phyloP scores from a whole-genome alignment of 1,139 yeast species.

The Arxiozyma telluris region DNA sequence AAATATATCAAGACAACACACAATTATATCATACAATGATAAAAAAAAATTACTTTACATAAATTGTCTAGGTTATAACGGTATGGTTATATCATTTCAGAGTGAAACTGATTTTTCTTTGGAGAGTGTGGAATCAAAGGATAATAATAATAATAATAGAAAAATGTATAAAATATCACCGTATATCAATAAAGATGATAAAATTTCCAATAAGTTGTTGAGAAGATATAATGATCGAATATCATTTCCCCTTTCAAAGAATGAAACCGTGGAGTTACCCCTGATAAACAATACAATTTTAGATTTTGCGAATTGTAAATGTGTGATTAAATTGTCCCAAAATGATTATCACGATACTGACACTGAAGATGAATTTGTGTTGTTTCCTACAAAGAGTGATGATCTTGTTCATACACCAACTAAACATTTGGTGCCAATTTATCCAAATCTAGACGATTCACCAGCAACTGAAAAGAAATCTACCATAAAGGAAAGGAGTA shows the following conservation, averaged over 20 bases:
- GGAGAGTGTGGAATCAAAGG: slow-evolving; percentile 7
- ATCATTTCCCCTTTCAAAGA: slow-evolving; percentile 47
- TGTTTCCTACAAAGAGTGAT: slow-evolving; percentile 16
- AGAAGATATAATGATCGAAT: slow-evolving; percentile 30
- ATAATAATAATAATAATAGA: slow-evolving; percentile 1
- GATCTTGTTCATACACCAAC: slow-evolving; percentile 14
- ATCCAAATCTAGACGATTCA: slow-evolving; percentile 6
- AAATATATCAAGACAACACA: slow-evolving; percentile 29
- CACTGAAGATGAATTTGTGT: slow-evolving; percentile 20
- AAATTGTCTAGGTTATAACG: slow-evolving; percentile 34
- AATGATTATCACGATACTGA: slow-evolving; percentile 23
- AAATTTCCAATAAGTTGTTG: not conserved
- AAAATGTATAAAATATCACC: not conserved
- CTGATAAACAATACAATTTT: slow-evolving; percentile 43
- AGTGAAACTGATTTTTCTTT: slow-evolving; percentile 20
- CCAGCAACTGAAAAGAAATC: slow-evolving; percentile 15
- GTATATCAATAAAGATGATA: too few species aligned
- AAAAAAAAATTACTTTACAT: slow-evolving; percentile 26
- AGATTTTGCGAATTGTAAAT: slow-evolving; percentile 40
- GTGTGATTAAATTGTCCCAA: slow-evolving; percentile 10
- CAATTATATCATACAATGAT: slow-evolving; percentile 25
- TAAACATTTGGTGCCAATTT: slow-evolving; percentile 7
- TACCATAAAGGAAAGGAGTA: not conserved
- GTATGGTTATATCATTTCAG: slow-evolving; percentile 30
- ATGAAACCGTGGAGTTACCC: slow-evolving; percentile 52